phyloP scores from a whole-genome alignment of 768 basidiomycete genomes.

The Phaeotremella skinneri region DNA sequence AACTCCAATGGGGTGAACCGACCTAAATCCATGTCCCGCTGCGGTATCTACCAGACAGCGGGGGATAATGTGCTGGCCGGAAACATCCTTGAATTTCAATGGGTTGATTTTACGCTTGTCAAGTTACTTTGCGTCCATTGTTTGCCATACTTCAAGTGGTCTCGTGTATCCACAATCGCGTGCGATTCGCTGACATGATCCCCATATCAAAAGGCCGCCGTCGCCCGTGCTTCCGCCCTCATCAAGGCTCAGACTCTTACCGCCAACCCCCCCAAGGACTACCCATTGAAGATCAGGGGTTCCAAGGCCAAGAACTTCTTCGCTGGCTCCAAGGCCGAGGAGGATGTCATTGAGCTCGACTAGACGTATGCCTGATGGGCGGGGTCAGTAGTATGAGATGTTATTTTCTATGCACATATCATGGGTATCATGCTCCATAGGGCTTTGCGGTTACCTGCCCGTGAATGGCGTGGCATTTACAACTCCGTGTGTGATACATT shows the following conservation, averaged over 20 bases:
- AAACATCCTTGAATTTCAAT: too few relatives aligned
- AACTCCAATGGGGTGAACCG: background rate
- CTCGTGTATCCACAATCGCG: background rate
- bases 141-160: constrained; percentile 8
- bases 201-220: constrained; percentile 45
- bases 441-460: background rate
- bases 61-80: constrained; percentile 26
- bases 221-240: constrained; percentile 48
- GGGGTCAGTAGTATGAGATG: constrained; percentile 5
- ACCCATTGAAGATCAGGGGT: constrained; percentile 36
- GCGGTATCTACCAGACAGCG: constrained; percentile 11
- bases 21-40: constrained; percentile 11
- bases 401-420: background rate
- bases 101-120: constrained; percentile 4
- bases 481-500: too few relatives aligned
- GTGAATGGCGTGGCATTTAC: too few relatives aligned
- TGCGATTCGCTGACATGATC: background rate
- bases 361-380: constrained; percentile 17
- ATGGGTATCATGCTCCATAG: background rate
- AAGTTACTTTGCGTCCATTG: background rate
- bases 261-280: constrained; percentile 39
- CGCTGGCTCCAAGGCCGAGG: constrained; percentile 29
- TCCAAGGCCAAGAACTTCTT: constrained; percentile 25
- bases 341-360: constrained; percentile 48
- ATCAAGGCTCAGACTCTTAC: constrained; percentile 25